Conservation (phyloP, 2,329 filamentous ascomycete genomes). For the Fusarium nisikadoi region DNA sequence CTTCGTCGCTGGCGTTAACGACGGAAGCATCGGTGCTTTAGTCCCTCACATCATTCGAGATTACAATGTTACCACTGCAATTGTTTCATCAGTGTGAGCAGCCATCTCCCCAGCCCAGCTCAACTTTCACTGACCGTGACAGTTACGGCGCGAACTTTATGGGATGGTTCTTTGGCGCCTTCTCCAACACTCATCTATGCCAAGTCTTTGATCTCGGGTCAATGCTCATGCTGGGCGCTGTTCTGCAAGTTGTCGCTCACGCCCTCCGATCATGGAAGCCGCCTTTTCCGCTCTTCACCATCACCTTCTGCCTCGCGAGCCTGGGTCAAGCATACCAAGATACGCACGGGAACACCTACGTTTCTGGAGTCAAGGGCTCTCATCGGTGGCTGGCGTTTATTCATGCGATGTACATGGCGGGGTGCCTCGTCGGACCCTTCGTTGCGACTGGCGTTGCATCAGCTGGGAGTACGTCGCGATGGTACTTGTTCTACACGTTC, state of each 20-base stretch:
- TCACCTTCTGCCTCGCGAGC: slow-evolving; percentile 67
- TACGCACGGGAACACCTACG: slow-evolving; percentile 71
- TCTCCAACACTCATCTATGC: slow-evolving; percentile 64
- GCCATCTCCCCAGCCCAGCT: accelerated
- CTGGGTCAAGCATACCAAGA: slow-evolving; percentile 73
- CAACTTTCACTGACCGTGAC: not conserved
- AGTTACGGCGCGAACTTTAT: slow-evolving; percentile 67
- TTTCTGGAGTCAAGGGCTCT: slow-evolving; percentile 60
- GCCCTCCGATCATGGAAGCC: slow-evolving; percentile 65
- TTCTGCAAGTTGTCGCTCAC: slow-evolving; percentile 65
- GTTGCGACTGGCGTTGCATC: slow-evolving; percentile 63
- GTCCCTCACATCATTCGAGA: slow-evolving; percentile 70
- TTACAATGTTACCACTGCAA: slow-evolving; percentile 64
- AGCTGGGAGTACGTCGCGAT: slow-evolving; percentile 49
- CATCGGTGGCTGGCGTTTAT: slow-evolving; percentile 72
- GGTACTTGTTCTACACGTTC: slow-evolving; percentile 68
- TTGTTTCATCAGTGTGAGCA: slow-evolving; percentile 61
- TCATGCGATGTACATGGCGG: slow-evolving; percentile 70
- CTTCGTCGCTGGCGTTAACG: slow-evolving; percentile 73
- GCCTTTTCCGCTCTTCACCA: slow-evolving; percentile 65
- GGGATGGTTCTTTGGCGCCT: slow-evolving; percentile 68
- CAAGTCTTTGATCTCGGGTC: slow-evolving; percentile 65
- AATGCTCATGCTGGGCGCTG: slow-evolving; percentile 66
- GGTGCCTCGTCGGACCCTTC: slow-evolving; percentile 67
- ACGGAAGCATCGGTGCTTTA: slow-evolving; percentile 71